phyloP scores from a whole-genome alignment of 257 asterid genomes.

The Penstemon davidsonii region DNA sequence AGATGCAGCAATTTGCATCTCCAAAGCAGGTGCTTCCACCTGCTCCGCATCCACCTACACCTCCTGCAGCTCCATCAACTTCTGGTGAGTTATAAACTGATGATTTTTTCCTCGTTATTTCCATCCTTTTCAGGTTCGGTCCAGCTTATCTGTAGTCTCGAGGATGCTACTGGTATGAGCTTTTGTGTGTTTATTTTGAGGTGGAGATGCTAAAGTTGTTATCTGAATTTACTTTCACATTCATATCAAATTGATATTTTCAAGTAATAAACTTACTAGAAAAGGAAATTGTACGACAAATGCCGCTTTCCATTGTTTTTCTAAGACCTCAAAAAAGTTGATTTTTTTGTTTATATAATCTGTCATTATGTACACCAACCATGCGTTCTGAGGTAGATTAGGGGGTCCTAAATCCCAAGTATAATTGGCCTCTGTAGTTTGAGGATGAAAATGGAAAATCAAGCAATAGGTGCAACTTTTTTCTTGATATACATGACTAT shows the following conservation, averaged over 20 bases:
- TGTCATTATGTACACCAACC: not conserved
- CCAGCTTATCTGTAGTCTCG: conserved; percentile 6
- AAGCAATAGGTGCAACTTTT: not conserved
- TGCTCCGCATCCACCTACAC: conserved; percentile 31
- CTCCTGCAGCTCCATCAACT: conserved; percentile 36
- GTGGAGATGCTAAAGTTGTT: not conserved
- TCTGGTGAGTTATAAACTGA: conserved; percentile 45
- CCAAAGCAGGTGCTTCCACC: conserved; percentile 45
- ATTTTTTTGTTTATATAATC: not conserved
- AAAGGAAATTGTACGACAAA: not conserved
- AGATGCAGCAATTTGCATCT: conserved; percentile 39
- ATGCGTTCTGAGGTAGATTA: not conserved
- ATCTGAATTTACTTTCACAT: not conserved
- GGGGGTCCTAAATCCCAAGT: not conserved
- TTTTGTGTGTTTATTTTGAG: conserved; percentile 4
- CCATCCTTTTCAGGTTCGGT: not conserved
- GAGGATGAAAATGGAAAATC: not conserved
- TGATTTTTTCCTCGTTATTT: not conserved
- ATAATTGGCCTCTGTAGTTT: not conserved
- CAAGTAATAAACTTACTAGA: not conserved
- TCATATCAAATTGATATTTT: not conserved
- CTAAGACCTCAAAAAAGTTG: not conserved
- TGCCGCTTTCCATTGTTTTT: conserved; percentile 5
- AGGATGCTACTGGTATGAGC: not conserved
- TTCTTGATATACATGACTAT: not conserved